Percentiles rank a stretch among this genome's conserved stretches.
Conservation (phyloP, 139 green algal genomes). For the Marvania coccoides region DNA sequence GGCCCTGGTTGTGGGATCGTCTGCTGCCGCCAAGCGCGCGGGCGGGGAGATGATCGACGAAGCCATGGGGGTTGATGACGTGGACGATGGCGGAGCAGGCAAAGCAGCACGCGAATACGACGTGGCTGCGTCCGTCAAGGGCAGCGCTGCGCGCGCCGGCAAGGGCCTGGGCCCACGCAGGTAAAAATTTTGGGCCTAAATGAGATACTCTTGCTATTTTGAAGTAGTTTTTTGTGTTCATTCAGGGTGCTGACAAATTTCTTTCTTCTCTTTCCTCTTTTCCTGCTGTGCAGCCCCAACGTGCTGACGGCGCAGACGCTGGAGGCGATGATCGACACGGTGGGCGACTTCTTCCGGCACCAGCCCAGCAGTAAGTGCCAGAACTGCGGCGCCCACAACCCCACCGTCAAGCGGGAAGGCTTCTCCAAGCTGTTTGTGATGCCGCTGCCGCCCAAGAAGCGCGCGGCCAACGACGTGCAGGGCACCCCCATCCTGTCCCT, state of each 20-base stretch:
- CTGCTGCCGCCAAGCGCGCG: constrained; percentile 18
- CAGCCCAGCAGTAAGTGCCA: constrained; percentile 60
- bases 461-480: constrained; percentile 32
- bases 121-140: constrained; percentile 1
- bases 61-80: constrained; percentile 10
- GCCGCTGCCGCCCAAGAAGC: constrained; percentile 40
- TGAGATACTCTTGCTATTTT: neutral
- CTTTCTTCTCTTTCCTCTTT: neutral
- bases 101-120: neutral
- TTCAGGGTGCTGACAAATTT: no score
- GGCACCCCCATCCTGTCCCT: constrained; percentile 31
- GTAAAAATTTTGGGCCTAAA: no score
- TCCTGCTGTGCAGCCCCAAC: neutral
- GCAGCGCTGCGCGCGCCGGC: neutral
- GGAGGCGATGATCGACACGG: constrained; percentile 48
- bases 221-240: neutral
- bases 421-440: constrained; percentile 55
- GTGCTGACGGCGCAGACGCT: constrained; percentile 27
- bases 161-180: constrained; percentile 11
- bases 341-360: constrained; percentile 61
- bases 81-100: neutral
- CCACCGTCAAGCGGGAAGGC: constrained; percentile 48
- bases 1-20: constrained; percentile 12
- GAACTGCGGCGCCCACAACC: constrained; percentile 70
- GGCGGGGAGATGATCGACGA: constrained; percentile 19